Conservation (phyloP, 1,139 yeast genomes). For the Ogataea hybrid region DNA sequence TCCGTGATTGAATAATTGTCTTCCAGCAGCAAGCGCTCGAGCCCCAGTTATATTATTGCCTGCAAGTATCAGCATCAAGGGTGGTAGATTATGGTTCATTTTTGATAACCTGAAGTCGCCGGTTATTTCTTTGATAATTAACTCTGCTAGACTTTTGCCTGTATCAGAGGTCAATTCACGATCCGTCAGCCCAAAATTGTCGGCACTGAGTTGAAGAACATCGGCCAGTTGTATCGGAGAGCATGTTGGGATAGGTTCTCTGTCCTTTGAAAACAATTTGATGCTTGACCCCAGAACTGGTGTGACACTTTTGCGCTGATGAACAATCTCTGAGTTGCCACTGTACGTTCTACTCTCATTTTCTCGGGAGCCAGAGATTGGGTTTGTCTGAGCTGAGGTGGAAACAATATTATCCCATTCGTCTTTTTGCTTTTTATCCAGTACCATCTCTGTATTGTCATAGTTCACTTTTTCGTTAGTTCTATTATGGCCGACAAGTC, state of each 20-base stretch:
- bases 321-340: conserved; percentile 9
- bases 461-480: conserved; percentile 43
- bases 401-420: conserved; percentile 47
- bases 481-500: conserved; percentile 78
- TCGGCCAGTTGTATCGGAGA: conserved; percentile 84
- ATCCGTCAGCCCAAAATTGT: conserved; percentile 50
- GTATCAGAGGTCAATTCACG: conserved; percentile 63
- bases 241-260: conserved; percentile 55
- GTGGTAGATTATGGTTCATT: conserved; percentile 71
- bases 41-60: conserved; percentile 77
- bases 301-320: conserved; percentile 16
- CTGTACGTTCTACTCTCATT: conserved; percentile 13
- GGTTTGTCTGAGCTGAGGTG: conserved; percentile 1
- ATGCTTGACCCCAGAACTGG: conserved; percentile 14
- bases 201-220: conserved; percentile 61
- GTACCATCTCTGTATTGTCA: conserved; percentile 73
- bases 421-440: conserved; percentile 47
- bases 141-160: conserved; percentile 62
- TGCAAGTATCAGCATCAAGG: conserved; percentile 66
- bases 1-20: conserved; percentile 76
- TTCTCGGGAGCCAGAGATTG: conserved; percentile 1
- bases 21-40: conserved; percentile 75
- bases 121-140: conserved; percentile 63
- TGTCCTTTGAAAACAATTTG: conserved; percentile 18
- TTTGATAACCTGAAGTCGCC: conserved; percentile 46